Evolutionary conservation across 2,329 filamentous ascomycete species (phyloP).

Genomic region (Pseudogymnoascus sp.): DNA sequence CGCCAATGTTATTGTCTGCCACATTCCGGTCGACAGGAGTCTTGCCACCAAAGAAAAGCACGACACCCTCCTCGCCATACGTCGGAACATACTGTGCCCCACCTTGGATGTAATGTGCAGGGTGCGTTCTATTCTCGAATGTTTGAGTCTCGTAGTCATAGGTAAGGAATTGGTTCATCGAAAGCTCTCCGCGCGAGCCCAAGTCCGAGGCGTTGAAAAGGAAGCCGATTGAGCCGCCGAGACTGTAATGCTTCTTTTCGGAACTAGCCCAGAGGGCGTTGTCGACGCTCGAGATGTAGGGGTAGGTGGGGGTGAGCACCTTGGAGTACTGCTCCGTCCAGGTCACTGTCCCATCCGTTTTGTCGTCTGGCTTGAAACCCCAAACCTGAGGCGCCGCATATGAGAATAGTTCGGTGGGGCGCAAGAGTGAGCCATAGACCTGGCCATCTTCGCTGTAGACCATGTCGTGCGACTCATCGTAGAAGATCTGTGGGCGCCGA

Average conservation of each 20-base stretch:
- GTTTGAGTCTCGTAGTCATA: background rate
- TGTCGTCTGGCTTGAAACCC: slow-evolving; percentile 1
- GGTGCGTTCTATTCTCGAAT: slow-evolving; percentile 9
- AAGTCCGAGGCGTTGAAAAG: background rate
- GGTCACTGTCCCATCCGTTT: background rate
- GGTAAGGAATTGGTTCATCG: background rate
- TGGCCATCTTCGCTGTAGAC: background rate
- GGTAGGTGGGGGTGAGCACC: background rate
- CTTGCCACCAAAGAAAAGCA: slow-evolving; percentile 13
- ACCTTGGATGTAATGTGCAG: slow-evolving; percentile 7
- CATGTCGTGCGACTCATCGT: slow-evolving; percentile 1
- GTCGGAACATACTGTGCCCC: slow-evolving; percentile 11
- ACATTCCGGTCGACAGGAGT: background rate
- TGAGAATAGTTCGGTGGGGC: background rate
- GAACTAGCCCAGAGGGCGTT: background rate
- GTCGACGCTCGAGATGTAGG: background rate
- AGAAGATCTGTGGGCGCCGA: background rate
- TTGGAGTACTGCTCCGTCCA: background rate
- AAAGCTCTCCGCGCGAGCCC: background rate
- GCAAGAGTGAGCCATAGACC: background rate
- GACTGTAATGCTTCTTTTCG: slow-evolving; percentile 1
- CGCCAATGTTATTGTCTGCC: background rate
- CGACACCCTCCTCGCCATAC: slow-evolving; percentile 13
- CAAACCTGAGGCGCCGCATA: background rate
- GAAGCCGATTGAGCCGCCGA: background rate